Percentiles rank a stretch among this genome's conserved stretches.
phyloP scores from a whole-genome alignment of 2,329 filamentous ascomycete genomes.

The Trichoderma atroviride region DNA sequence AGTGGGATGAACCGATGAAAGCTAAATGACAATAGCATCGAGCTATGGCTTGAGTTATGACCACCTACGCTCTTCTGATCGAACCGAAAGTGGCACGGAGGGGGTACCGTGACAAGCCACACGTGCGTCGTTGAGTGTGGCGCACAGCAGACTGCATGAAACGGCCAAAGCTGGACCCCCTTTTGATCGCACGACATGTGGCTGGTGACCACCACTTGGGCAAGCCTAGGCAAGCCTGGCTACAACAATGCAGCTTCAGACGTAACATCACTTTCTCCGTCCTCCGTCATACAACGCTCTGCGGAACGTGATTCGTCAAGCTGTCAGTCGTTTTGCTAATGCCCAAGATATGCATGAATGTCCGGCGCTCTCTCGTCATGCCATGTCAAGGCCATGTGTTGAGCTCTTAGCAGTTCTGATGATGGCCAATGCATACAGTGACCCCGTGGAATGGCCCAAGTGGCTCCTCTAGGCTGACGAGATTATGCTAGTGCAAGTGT shows the following conservation, averaged over 20 bases:
- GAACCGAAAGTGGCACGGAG: conserved; percentile 21
- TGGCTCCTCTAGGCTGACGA: conserved; percentile 3
- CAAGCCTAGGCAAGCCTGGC: too few species aligned
- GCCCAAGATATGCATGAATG: conserved; percentile 25
- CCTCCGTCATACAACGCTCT: background rate
- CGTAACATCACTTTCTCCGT: conserved; percentile 24
- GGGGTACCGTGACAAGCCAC: conserved; percentile 23
- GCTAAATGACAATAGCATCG: conserved; percentile 4
- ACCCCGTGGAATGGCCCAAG: conserved; percentile 4
- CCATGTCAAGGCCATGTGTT: conserved; percentile 10
- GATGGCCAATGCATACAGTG: background rate
- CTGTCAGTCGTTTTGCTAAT: background rate
- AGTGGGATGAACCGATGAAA: conserved; percentile 7
- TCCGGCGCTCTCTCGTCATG: conserved; percentile 15
- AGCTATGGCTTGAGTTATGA: conserved; percentile 21
- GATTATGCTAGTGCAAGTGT: conserved; percentile 17
- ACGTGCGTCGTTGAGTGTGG: conserved; percentile 12
- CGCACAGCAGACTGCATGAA: background rate
- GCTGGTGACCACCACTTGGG: background rate
- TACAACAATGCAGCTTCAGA: background rate
- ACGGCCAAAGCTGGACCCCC: background rate
- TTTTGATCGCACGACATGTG: background rate
- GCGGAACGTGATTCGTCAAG: conserved; percentile 14
- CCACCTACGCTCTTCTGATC: conserved; percentile 28
- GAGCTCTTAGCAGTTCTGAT: background rate